Conservation (phyloP, 345 rosid genomes). For the Conringia planisiliqua region DNA sequence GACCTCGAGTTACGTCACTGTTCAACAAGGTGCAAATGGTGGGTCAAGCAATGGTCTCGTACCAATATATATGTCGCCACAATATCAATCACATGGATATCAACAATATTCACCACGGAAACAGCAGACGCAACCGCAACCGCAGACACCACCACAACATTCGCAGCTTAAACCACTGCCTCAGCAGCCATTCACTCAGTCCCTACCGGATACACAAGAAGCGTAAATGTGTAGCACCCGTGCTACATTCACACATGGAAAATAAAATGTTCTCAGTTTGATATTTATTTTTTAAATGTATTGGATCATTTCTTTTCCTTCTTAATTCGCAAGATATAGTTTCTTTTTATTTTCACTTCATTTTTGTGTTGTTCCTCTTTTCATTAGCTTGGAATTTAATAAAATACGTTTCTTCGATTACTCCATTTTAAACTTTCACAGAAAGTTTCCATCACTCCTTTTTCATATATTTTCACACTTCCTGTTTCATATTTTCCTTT, state of each 20-base stretch:
- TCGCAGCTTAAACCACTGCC: neutral
- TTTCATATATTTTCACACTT: neutral
- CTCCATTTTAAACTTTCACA: neutral
- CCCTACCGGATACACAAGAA: constrained; percentile 15
- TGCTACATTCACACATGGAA: neutral
- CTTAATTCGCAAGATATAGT: neutral
- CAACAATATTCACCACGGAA: constrained; percentile 6
- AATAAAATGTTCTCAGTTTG: neutral
- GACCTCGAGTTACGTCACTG: neutral
- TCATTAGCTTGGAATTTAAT: neutral
- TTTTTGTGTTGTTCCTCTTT: neutral
- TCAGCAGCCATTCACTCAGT: neutral
- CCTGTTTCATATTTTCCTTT: neutral
- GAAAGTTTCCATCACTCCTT: neutral
- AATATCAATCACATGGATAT: constrained; percentile 17
- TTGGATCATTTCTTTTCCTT: neutral
- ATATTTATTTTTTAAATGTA: neutral
- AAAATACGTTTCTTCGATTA: neutral
- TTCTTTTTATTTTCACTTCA: neutral
- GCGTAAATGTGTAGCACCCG: neutral
- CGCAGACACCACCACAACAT: neutral
- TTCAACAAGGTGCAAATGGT: neutral
- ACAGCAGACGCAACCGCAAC: neutral
- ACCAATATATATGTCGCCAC: constrained; percentile 9
- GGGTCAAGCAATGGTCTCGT: constrained; percentile 8